Conservation (phyloP, 2,329 filamentous ascomycete genomes). For the Epichloe elymi region DNA sequence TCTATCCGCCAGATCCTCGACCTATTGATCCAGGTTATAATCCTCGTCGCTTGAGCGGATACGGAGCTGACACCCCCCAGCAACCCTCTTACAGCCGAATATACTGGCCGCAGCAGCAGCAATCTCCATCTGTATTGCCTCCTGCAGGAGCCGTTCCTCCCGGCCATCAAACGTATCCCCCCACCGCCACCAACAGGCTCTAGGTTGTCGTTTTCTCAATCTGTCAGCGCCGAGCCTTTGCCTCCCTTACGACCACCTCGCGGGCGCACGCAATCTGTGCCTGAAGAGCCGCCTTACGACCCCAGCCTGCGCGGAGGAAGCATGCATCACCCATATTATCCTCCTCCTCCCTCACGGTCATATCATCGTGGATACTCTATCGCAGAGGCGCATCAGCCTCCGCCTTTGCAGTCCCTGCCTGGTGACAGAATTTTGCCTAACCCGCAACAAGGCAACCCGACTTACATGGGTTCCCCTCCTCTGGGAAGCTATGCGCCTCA, state of each 20-base stretch:
- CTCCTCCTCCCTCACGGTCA: slow-evolving; percentile 14
- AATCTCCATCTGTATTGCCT: neutral
- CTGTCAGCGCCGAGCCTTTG: slow-evolving; percentile 22
- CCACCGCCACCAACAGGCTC: slow-evolving; percentile 13
- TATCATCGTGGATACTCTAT: slow-evolving; percentile 19
- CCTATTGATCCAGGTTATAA: slow-evolving; percentile 20
- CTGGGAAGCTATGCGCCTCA: slow-evolving; percentile 17
- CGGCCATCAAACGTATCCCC: slow-evolving; percentile 14
- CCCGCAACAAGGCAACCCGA: slow-evolving; percentile 15
- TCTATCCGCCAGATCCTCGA: slow-evolving; percentile 16
- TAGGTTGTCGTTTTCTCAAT: slow-evolving; percentile 23
- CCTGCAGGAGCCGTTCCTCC: slow-evolving; percentile 3
- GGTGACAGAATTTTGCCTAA: slow-evolving; percentile 23
- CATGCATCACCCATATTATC: slow-evolving; percentile 20
- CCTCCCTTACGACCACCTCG: slow-evolving; percentile 26
- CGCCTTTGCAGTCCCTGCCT: slow-evolving; percentile 17
- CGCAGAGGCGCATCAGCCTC: slow-evolving; percentile 16
- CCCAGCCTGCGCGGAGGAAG: slow-evolving; percentile 17
- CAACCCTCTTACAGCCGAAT: slow-evolving; percentile 14
- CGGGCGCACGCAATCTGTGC: slow-evolving; percentile 20
- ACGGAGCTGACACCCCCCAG: slow-evolving; percentile 15
- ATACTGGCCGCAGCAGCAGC: slow-evolving; percentile 22
- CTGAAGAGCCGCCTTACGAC: slow-evolving; percentile 21
- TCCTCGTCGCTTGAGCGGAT: slow-evolving; percentile 19
- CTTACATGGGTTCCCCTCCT: slow-evolving; percentile 23